These are phyloP conservation scores for Scheffersomyces lignosus DNA, from an alignment of 805 yeast species.

Conservation along the genomic window DNA sequence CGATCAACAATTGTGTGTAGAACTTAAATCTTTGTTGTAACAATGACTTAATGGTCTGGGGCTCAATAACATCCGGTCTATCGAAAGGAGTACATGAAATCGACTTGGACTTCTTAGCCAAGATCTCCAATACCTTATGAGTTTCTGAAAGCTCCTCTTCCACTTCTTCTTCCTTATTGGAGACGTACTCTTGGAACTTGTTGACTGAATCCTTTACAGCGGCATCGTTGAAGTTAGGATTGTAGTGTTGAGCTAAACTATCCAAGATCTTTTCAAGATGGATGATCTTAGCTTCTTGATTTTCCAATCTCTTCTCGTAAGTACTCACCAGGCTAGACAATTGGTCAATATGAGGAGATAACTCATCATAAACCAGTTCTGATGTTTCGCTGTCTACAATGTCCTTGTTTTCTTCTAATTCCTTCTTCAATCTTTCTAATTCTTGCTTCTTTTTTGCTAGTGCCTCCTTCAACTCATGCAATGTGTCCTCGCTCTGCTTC, in stretches of 20 bases:
- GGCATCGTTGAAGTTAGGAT: slow-evolving; percentile 81
- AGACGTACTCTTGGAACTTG: slow-evolving; percentile 48
- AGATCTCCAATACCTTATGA: slow-evolving; percentile 19
- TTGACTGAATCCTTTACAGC: slow-evolving; percentile 77
- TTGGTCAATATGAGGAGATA: slow-evolving; percentile 15
- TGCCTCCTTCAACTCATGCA: slow-evolving; percentile 6
- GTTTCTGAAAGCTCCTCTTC: slow-evolving; percentile 6
- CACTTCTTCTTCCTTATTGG: slow-evolving; percentile 31
- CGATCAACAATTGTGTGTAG: too few relatives aligned
- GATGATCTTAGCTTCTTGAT: slow-evolving; percentile 18
- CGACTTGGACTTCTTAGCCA: slow-evolving; percentile 2
- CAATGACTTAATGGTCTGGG: neutral
- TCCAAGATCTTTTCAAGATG: slow-evolving; percentile 49
- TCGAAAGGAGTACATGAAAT: neutral
- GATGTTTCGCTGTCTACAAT: slow-evolving; percentile 3
- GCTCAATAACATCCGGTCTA: neutral
- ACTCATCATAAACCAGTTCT: slow-evolving; percentile 14
- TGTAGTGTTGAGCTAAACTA: slow-evolving; percentile 57
- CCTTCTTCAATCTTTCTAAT: slow-evolving; percentile 4
- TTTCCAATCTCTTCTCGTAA: slow-evolving; percentile 5
- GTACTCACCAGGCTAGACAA: slow-evolving; percentile 4
- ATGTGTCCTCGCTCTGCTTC: slow-evolving; percentile 10
- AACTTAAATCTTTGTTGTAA: neutral
- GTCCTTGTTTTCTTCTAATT: neutral
- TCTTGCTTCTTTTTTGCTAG: slow-evolving; percentile 8